These are phyloP conservation scores for Tillandsia fasciculata DNA, from an alignment of 176 grass and related monocot genomes.

Conservation along the genomic window DNA sequence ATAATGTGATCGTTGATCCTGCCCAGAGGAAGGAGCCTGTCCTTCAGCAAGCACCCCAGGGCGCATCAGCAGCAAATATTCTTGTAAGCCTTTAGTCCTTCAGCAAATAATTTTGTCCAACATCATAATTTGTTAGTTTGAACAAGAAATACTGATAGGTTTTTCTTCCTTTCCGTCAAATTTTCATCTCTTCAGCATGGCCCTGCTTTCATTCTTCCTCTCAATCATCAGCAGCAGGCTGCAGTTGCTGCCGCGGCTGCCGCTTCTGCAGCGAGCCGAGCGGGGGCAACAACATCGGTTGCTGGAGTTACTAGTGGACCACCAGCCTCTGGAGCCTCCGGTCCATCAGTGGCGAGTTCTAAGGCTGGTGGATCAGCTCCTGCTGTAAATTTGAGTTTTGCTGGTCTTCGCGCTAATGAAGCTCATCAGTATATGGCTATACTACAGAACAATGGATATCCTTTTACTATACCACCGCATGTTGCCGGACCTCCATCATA, in stretches of 20 bases:
- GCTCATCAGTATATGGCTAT: slow-evolving; percentile 67
- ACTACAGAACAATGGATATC: slow-evolving; percentile 66
- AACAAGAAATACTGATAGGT: neutral
- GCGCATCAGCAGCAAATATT: slow-evolving; percentile 42
- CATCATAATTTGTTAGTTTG: neutral
- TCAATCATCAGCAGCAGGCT: slow-evolving; percentile 72
- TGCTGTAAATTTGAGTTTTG: slow-evolving; percentile 85
- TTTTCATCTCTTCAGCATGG: slow-evolving; percentile 38
- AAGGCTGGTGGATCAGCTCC: slow-evolving; percentile 24
- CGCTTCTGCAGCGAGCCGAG: slow-evolving; percentile 38
- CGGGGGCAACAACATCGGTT: slow-evolving; percentile 40
- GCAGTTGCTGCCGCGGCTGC: slow-evolving; percentile 35
- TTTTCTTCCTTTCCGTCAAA: neutral
- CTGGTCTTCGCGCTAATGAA: slow-evolving; percentile 44
- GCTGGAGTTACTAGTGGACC: slow-evolving; percentile 24
- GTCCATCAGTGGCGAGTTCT: slow-evolving; percentile 24
- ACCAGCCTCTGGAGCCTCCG: slow-evolving; percentile 27
- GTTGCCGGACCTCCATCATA: slow-evolving; percentile 52
- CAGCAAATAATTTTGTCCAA: neutral
- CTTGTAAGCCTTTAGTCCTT: slow-evolving; percentile 31
- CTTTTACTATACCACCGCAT: slow-evolving; percentile 56
- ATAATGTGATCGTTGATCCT: slow-evolving; percentile 37
- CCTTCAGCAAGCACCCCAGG: slow-evolving; percentile 58
- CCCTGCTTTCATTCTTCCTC: slow-evolving; percentile 74
- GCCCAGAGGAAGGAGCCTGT: slow-evolving; percentile 65